These are phyloP conservation scores for Inga laurina DNA, from an alignment of 306 rosid genomes.

Conservation along the genomic window DNA sequence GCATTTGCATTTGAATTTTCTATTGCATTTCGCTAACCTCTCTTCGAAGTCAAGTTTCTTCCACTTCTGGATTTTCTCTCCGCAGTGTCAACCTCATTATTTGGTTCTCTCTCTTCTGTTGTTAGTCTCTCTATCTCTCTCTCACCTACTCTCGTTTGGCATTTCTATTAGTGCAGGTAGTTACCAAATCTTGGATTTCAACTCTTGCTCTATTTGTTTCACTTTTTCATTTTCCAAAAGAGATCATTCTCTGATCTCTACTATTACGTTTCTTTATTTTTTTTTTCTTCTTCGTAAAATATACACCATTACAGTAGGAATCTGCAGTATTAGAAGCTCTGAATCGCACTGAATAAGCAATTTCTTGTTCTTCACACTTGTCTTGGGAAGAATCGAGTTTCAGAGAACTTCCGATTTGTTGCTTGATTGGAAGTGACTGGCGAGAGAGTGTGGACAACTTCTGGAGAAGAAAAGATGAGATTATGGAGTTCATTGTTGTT, in stretches of 20 bases:
- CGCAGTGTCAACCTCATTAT: constrained; percentile 41
- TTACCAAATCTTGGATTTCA: constrained; percentile 49
- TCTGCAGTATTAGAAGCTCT: constrained; percentile 43
- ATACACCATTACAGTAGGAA: constrained; percentile 17
- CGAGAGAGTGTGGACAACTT: constrained; percentile 13
- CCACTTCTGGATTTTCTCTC: constrained; percentile 46
- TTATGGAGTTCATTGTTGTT: constrained; percentile 54
- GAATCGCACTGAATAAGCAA: constrained; percentile 17
- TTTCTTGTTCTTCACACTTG: constrained; percentile 31
- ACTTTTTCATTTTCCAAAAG: neutral
- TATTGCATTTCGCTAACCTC: constrained; percentile 42
- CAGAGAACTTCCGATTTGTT: constrained; percentile 34
- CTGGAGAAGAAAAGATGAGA: constrained; percentile 58
- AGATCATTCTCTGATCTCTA: neutral
- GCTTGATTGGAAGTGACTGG: constrained; percentile 5
- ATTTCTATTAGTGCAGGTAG: constrained; percentile 33
- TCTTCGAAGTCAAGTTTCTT: constrained; percentile 78
- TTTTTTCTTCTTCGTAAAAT: constrained; percentile 27
- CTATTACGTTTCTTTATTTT: neutral
- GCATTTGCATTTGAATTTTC: neutral
- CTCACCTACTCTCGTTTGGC: constrained; percentile 19
- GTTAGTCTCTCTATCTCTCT: constrained; percentile 16
- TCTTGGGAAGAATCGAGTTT: constrained; percentile 25
- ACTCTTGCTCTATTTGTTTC: constrained; percentile 19
- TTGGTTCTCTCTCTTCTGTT: constrained; percentile 15